Base-by-base conservation (phyloP, 345 rosid species). In the Eucalyptus erythrocorys region DNA sequence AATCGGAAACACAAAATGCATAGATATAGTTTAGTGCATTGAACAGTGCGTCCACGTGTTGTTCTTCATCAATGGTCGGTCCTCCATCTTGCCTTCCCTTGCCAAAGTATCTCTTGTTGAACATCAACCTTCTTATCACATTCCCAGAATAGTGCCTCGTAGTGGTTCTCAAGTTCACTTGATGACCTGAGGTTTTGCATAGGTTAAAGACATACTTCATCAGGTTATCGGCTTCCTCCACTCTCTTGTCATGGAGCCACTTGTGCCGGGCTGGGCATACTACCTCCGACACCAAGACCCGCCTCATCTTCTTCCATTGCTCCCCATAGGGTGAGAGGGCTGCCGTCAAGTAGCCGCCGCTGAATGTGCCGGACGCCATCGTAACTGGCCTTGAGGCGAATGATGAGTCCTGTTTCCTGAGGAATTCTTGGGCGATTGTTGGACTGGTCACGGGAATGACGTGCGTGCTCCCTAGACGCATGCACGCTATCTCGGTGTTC, bases 291-390 rank as follows among this genome's bases (percentile, higher is more conserved):
- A 89, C 87, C 76, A 93, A 40, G 84, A 92, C 91, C 88, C 76
- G 93, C 90, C 92, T 90, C 95, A 94, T 94, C 88, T 94, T 93
- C 91, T 88, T 89, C 95, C 92, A 92, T 17, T 91, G 94, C 42
- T 91, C 92, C 24, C 92, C 93, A 61, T 85, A 86, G 3, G 93
- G 92, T 21, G 93, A 26, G 22, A 37, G 13, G 4, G 32, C 89
- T 42, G 89, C 88, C 3, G 94, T 86, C 26, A 89, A 85, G 90
- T 85, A 88, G 3, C 93, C 88, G 10, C 89, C 43, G 55, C 92
- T 90, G 5, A 88, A 47, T 19, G 61, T 82, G n/a, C 87, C 12
- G 8, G 89, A 64, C 13, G 90, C 90, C 34, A 82, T 53, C 2
- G 88, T 43, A 8, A 66, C 10, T 0, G 95, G 94, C 88, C 96